Conservation (phyloP, 306 rosid species). For the Citrullus colocynthis region DNA sequence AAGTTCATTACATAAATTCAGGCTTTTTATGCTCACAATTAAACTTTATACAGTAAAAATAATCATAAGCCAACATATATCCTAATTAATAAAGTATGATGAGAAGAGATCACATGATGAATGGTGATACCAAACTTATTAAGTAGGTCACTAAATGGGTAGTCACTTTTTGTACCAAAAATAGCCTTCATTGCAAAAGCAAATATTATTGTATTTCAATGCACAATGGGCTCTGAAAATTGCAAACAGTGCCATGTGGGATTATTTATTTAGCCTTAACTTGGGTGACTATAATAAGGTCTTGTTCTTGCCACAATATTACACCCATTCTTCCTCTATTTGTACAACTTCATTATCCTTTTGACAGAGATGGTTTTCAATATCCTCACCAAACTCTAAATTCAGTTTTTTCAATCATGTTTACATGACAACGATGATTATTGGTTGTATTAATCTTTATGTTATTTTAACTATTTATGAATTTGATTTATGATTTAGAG, state of each 20-base stretch:
- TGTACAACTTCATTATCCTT: not conserved
- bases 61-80: too few relatives aligned
- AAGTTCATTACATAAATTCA: too few relatives aligned
- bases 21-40: too few relatives aligned
- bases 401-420: too few relatives aligned
- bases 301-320: not conserved
- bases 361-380: not conserved
- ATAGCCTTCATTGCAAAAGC: not conserved
- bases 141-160: not conserved
- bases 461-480: too few relatives aligned
- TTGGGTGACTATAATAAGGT: not conserved
- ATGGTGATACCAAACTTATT: constrained; percentile 2
- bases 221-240: not conserved
- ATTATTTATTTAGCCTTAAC: not conserved
- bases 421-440: too few relatives aligned
- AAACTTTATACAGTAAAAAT: too few relatives aligned
- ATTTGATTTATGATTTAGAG: too few relatives aligned
- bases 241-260: not conserved
- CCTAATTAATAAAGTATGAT: too few relatives aligned
- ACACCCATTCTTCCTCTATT: constrained; percentile 4
- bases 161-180: not conserved
- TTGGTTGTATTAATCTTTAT: too few relatives aligned
- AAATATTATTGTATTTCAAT: not conserved
- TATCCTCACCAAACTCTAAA: not conserved
- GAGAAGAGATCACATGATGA: not conserved